These are phyloP conservation scores for Castanea crenata DNA, from an alignment of 306 rosid genomes.

Conservation along the genomic window DNA sequence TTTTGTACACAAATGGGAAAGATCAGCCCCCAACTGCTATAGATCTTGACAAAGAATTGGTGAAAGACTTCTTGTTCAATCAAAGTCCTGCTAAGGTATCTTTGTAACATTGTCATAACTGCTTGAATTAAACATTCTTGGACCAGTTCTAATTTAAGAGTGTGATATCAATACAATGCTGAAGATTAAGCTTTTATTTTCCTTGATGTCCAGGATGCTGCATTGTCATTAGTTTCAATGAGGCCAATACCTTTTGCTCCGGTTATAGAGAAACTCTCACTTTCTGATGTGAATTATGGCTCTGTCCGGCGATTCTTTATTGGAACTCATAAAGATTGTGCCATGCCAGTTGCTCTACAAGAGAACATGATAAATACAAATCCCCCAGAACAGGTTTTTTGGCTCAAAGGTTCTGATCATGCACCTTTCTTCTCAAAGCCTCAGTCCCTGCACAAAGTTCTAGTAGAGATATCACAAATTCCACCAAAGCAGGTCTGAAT, in stretches of 20 bases:
- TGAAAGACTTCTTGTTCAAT: constrained; percentile 81
- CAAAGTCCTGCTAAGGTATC: constrained; percentile 88
- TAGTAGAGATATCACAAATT: constrained; percentile 74
- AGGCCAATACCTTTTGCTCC: constrained; percentile 89
- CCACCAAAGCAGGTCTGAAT: constrained; percentile 7
- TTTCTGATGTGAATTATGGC: constrained; percentile 71
- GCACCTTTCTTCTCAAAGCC: constrained; percentile 97
- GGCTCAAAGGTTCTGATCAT: constrained; percentile 83
- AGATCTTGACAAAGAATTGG: constrained; percentile 69
- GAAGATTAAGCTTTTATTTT: not conserved
- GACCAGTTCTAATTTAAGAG: not conserved
- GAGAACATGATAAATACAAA: constrained; percentile 67
- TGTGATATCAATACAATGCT: not conserved
- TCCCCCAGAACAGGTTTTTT: constrained; percentile 73
- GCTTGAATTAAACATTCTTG: not conserved
- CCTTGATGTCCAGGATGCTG: not conserved
- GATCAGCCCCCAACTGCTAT: constrained; percentile 82
- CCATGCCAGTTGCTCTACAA: constrained; percentile 64
- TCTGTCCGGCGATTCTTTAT: constrained; percentile 71
- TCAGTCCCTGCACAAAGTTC: constrained; percentile 85
- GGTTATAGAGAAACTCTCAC: constrained; percentile 69
- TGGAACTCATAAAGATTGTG: constrained; percentile 77
- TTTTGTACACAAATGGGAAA: constrained; percentile 80
- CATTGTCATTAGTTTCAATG: constrained; percentile 86
- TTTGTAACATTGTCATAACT: not conserved